A percentile compares a stretch with the other conserved stretches of the same genome.
These are phyloP conservation scores for Kalaharituber pfeilii DNA, from an alignment of 2,329 filamentous ascomycete species.

Conservation along the genomic window DNA sequence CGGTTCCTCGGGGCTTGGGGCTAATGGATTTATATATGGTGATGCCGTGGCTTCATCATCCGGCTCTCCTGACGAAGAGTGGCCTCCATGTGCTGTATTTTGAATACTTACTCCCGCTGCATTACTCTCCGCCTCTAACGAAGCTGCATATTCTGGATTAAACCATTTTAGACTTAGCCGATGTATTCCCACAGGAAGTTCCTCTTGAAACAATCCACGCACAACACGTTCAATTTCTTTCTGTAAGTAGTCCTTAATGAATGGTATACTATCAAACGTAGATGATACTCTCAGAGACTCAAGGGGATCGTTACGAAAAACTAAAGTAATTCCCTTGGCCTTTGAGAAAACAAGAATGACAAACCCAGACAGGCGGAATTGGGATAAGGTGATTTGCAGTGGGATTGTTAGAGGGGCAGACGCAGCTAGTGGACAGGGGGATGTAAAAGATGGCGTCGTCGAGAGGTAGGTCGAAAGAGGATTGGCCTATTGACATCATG, in stretches of 20 bases:
- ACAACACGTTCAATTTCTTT: constrained; percentile 89
- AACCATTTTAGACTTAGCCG: constrained; percentile 72
- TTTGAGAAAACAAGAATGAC: constrained; percentile 96
- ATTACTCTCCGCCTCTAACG: constrained; percentile 17
- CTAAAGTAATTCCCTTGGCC: constrained; percentile 87
- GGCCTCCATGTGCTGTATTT: constrained; percentile 14
- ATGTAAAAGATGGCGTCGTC: constrained; percentile 81
- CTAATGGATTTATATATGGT: constrained; percentile 41
- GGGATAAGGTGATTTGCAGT: constrained; percentile 88
- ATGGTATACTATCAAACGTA: constrained; percentile 96
- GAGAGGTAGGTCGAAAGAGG: constrained; percentile 89
- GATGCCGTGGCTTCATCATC: constrained; percentile 41
- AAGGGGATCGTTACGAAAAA: constrained; percentile 94
- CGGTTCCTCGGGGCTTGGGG: constrained; percentile 52
- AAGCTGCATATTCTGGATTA: constrained; percentile 58
- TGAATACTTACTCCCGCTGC: constrained; percentile 7
- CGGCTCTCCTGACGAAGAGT: constrained; percentile 22
- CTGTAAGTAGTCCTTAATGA: constrained; percentile 91
- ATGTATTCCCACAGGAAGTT: constrained; percentile 90
- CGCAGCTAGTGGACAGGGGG: constrained; percentile 77
- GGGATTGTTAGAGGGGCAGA: constrained; percentile 87
- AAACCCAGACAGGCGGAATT: constrained; percentile 90
- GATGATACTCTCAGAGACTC: constrained; percentile 97
- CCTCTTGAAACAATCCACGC: constrained; percentile 90
- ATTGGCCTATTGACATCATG: no score